Conservation (phyloP, 1,284 basidiomycete species). For the Cryptococcus sp. region DNA sequence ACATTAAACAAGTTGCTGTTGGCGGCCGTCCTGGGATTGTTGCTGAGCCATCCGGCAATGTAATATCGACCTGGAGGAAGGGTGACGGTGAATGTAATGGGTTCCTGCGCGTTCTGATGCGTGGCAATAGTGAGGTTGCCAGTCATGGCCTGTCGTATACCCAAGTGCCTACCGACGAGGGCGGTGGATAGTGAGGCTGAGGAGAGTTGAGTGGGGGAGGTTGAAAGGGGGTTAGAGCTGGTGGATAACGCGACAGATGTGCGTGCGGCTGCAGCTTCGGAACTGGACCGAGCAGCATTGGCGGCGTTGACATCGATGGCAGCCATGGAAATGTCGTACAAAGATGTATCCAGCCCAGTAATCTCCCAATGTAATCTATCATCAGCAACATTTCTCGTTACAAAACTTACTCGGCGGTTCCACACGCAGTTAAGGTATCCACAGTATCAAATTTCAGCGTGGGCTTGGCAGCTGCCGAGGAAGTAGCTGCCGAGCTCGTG, state of each 20-base stretch:
- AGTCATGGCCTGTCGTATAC: constrained; percentile 4
- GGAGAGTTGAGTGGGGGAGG: background rate
- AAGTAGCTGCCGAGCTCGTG: no score
- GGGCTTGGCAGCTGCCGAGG: no score
- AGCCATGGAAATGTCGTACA: constrained; percentile 8
- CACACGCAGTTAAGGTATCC: no score
- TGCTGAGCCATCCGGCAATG: constrained; percentile 23
- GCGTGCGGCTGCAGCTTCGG: background rate
- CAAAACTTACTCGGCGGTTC: no score
- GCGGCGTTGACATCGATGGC: constrained; percentile 24
- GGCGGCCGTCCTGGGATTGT: constrained; percentile 11
- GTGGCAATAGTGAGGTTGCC: constrained; percentile 12
- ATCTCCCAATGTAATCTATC: no score
- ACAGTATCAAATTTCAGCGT: no score
- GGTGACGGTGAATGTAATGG: constrained; percentile 14
- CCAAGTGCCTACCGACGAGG: background rate
- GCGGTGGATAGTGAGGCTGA: constrained; percentile 4
- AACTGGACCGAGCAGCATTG: constrained; percentile 10
- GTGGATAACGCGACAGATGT: background rate
- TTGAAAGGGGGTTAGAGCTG: background rate
- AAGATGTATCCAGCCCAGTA: no score
- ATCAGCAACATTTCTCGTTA: no score
- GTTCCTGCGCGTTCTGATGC: constrained; percentile 17
- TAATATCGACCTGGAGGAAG: constrained; percentile 35
- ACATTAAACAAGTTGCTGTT: constrained; percentile 27